Conservation (phyloP, 139 green algal genomes). For the Chlamydomonas urium region DNA sequence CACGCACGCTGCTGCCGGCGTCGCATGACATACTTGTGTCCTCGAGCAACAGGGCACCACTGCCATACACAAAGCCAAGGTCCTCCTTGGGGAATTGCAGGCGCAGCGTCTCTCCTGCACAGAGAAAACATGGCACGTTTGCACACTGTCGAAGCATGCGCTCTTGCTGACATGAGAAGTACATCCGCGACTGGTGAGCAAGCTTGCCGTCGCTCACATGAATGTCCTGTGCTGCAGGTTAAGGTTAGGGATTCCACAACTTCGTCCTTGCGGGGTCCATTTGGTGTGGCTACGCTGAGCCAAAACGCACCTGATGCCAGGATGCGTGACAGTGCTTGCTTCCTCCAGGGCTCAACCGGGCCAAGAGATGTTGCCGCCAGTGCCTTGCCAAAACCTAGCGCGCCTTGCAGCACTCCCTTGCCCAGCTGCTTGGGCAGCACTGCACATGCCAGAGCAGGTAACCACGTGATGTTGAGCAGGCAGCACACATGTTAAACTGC, state of each 20-base stretch:
- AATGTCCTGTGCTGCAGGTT: background rate
- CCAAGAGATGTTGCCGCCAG: slow-evolving; percentile 14
- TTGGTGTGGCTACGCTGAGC: too few species aligned
- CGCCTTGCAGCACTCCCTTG: slow-evolving; percentile 39
- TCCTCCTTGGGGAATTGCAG: slow-evolving; percentile 91
- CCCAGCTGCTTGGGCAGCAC: slow-evolving; percentile 21
- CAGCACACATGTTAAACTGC: too few species aligned
- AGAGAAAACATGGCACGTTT: background rate
- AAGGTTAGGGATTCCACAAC: too few species aligned
- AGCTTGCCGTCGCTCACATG: background rate
- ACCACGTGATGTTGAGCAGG: background rate
- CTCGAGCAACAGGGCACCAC: slow-evolving; percentile 7
- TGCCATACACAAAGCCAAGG: slow-evolving; percentile 77
- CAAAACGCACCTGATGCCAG: slow-evolving; percentile 17
- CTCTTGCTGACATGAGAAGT: background rate
- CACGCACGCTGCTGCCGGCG: too few species aligned
- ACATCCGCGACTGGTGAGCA: background rate
- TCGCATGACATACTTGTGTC: too few species aligned
- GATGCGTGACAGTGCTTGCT: slow-evolving; percentile 8
- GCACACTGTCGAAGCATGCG: background rate
- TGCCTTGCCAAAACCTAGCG: slow-evolving; percentile 37
- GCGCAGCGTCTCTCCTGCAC: slow-evolving; percentile 52
- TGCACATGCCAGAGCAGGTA: background rate
- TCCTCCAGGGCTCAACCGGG: slow-evolving; percentile 25
- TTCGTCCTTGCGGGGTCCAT: too few species aligned